Evolutionary conservation across 257 asterid genomes (phyloP).

Genomic region (Perilla frutescens): DNA sequence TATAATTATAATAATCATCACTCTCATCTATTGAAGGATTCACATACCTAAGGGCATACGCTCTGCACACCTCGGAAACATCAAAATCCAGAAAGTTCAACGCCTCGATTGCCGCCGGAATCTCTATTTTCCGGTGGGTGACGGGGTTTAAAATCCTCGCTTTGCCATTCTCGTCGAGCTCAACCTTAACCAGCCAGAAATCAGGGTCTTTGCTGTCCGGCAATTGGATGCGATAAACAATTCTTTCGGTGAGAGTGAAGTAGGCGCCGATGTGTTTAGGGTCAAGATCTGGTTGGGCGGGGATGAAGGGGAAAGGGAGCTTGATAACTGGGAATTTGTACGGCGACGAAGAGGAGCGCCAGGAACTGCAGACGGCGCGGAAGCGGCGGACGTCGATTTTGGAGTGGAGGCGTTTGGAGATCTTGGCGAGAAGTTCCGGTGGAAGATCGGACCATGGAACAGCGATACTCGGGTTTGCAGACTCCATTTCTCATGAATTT

Average conservation of each 20-base stretch:
- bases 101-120: not conserved
- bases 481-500: not conserved
- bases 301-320: not conserved
- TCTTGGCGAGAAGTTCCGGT: not conserved
- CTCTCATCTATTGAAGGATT: not conserved
- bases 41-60: not conserved
- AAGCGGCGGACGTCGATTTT: not conserved
- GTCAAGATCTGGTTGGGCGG: not conserved
- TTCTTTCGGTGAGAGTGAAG: not conserved
- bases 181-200: not conserved
- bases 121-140: not conserved
- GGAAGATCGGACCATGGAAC: slow-evolving; percentile 10
- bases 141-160: not conserved
- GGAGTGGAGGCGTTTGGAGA: not conserved
- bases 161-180: not conserved
- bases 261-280: not conserved
- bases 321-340: not conserved
- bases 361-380: slow-evolving; percentile 2
- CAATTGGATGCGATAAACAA: not conserved
- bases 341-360: slow-evolving; percentile 1
- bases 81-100: not conserved
- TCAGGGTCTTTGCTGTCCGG: too few species aligned
- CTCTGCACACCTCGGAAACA: not conserved
- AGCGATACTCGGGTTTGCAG: not conserved
- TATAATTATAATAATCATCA: not conserved